phyloP scores from a whole-genome alignment of 1,284 basidiomycete genomes.

The Termitomyces sp. region DNA sequence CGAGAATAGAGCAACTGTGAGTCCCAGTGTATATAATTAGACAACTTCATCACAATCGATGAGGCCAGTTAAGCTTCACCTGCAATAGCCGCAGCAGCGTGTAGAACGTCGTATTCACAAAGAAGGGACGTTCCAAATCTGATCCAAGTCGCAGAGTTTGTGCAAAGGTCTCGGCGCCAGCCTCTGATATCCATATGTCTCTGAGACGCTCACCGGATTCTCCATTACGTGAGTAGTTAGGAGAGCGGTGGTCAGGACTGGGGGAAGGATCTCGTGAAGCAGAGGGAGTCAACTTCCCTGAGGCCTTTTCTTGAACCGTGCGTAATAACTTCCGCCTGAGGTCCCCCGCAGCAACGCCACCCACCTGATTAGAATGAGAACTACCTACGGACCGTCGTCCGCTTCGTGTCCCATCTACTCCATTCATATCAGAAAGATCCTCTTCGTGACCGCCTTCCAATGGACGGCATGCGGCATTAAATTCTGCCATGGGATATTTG shows the following conservation, averaged over 20 bases:
- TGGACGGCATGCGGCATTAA: slow-evolving; percentile 69
- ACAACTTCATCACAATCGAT: slow-evolving; percentile 9
- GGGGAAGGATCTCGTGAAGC: slow-evolving; percentile 38
- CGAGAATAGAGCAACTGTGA: slow-evolving; percentile 84
- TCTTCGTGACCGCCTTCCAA: slow-evolving; percentile 50
- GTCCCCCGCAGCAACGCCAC: slow-evolving; percentile 60
- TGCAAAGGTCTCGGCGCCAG: slow-evolving; percentile 29
- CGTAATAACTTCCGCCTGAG: slow-evolving; percentile 75
- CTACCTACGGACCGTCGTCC: slow-evolving; percentile 42
- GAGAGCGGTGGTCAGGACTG: slow-evolving; percentile 26
- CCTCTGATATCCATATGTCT: slow-evolving; percentile 61
- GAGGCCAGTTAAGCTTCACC: slow-evolving; percentile 37
- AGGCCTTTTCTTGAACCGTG: slow-evolving; percentile 54
- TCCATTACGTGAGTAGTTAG: slow-evolving; percentile 21
- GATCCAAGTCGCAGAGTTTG: slow-evolving; percentile 21
- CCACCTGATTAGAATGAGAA: slow-evolving; percentile 32
- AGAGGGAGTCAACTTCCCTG: slow-evolving; percentile 29
- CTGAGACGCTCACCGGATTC: slow-evolving; percentile 25
- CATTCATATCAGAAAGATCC: slow-evolving; percentile 38
- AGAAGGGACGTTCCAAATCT: slow-evolving; percentile 60
- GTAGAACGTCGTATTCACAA: slow-evolving; percentile 92
- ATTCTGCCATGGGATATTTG: slow-evolving; percentile 72
- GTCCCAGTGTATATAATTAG: slow-evolving; percentile 23
- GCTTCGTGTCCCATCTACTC: slow-evolving; percentile 39
- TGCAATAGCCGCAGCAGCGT: slow-evolving; percentile 84